Evolutionary conservation across 2,329 filamentous ascomycete species (phyloP), one percentile per base, ranked within the genome.

Genomic region (Coniella vitis): DNA sequence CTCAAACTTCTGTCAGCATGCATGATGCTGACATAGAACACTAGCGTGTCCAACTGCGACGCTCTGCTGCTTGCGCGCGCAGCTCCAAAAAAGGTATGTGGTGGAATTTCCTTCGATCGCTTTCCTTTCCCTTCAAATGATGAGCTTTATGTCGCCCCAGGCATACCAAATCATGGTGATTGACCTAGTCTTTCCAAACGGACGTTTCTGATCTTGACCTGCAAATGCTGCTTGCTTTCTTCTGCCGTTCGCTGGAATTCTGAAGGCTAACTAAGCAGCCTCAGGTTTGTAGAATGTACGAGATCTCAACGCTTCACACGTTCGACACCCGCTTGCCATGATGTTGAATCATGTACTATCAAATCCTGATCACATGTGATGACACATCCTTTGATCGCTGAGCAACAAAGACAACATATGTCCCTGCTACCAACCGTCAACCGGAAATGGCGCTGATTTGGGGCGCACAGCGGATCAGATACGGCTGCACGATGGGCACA

Each of bases 91-190:
- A 49, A 54, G 49, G 52, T 54, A 49, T 49, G 52, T 48, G 22
- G 5, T 48, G 21, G 10, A 12, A 17, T 46, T 32, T 43, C 41
- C 47, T 56, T 48, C 49, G 44, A 7, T 49, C 38, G 51, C n/a
- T 43, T 31, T 31, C 43, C 38, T 45, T 45, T 41, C 36, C 57
- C 58, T 32, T 41, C 17, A 45, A 51, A 72, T 78, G 75, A 79
- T 78, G 75, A 78, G 68, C 64, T 67, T 63, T 74, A 54, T 65
- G 75, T 78, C 75, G 75, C 75, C 75, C 75, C 75, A 76, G 75
- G 73, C 75, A 72, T 74, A 78, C 69, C 53, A 58, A 64, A 61
- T 60, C 53, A 70, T 79, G 75, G 73, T 78, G 75, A 78, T 71
- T 65, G 72, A 77, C 75, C 69, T 62, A 29, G 69, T 72, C 70